Percentiles rank a stretch among this genome's conserved stretches.
phyloP scores from a whole-genome alignment of 768 basidiomycete species.

The Crepidotus variabilis region DNA sequence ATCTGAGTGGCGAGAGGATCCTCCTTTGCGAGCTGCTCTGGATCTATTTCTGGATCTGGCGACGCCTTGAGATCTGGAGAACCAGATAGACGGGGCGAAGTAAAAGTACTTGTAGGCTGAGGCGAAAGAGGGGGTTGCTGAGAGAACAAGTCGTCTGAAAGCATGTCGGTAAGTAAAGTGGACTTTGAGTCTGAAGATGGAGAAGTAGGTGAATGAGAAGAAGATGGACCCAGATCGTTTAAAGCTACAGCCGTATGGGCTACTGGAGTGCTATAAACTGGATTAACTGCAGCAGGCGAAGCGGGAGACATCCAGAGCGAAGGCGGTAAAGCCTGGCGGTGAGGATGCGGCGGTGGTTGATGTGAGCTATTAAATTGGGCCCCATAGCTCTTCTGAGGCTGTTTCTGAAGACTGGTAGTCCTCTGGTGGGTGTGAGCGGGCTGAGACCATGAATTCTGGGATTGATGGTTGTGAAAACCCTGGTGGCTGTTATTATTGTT shows the following conservation, averaged over 20 bases:
- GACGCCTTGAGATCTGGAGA: conserved; percentile 62
- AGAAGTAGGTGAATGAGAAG: conserved; percentile 39
- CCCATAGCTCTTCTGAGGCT: not conserved
- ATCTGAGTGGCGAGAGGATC: conserved; percentile 95
- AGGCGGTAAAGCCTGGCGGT: conserved; percentile 52
- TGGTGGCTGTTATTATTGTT: conserved; percentile 6
- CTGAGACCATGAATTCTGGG: conserved; percentile 24
- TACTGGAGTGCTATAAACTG: conserved; percentile 30
- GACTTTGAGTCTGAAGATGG: conserved; percentile 56
- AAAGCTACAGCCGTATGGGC: conserved; percentile 35
- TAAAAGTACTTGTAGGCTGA: conserved; percentile 49
- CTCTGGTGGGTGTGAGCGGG: conserved; percentile 23
- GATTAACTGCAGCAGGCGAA: not conserved
- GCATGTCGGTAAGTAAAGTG: conserved; percentile 64
- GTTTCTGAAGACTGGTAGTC: conserved; percentile 6
- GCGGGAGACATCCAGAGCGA: conserved; percentile 82
- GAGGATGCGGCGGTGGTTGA: not conserved
- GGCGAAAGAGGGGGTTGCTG: conserved; percentile 33
- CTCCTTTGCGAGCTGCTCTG: conserved; percentile 68
- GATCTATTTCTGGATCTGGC: conserved; percentile 47
- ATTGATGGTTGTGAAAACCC: conserved; percentile 9
- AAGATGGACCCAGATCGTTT: conserved; percentile 33
- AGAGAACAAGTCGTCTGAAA: conserved; percentile 65
- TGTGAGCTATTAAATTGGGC: not conserved
- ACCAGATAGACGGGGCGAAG: conserved; percentile 63